Evolutionary conservation across 805 yeast species (phyloP).

Genomic region (Metschnikowia dekortorum): DNA sequence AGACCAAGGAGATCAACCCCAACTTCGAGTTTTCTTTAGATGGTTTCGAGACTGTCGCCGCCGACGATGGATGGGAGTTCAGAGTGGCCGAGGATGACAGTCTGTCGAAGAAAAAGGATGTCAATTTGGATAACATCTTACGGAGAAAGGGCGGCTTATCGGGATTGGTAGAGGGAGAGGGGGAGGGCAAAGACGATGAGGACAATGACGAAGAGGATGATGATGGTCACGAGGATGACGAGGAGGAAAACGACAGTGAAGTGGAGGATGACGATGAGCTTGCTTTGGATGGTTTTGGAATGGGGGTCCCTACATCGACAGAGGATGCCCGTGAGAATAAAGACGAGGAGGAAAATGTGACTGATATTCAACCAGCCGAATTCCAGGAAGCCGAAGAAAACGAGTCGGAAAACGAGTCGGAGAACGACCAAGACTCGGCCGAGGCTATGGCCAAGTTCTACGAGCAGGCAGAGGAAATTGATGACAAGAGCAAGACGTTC

Average conservation of each 20-base stretch:
- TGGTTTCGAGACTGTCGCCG: slow-evolving; percentile 45
- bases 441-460: slow-evolving; percentile 81
- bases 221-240: slow-evolving; percentile 21
- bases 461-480: slow-evolving; percentile 42
- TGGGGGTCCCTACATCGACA: slow-evolving; percentile 40
- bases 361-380: slow-evolving; percentile 5
- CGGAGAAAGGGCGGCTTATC: slow-evolving; percentile 76
- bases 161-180: slow-evolving; percentile 36
- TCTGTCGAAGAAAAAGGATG: slow-evolving; percentile 43
- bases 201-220: slow-evolving; percentile 13
- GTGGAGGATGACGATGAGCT: slow-evolving; percentile 36
- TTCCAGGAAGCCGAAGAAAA: slow-evolving; percentile 21
- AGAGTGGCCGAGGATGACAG: slow-evolving; percentile 41
- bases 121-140: slow-evolving; percentile 84
- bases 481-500: slow-evolving; percentile 58
- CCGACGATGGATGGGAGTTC: slow-evolving; percentile 83
- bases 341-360: slow-evolving; percentile 18
- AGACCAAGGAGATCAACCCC: slow-evolving; percentile 55
- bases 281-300: slow-evolving; percentile 44
- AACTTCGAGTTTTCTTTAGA: slow-evolving; percentile 68
- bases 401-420: slow-evolving; percentile 21
- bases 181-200: slow-evolving; percentile 2
- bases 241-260: slow-evolving; percentile 34
- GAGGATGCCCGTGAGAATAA: slow-evolving; percentile 7
- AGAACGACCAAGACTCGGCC: slow-evolving; percentile 55